Percentiles rank a stretch among this genome's conserved stretches.
Conservation (phyloP, 2,329 filamentous ascomycete genomes). For the Calonectria montana region DNA sequence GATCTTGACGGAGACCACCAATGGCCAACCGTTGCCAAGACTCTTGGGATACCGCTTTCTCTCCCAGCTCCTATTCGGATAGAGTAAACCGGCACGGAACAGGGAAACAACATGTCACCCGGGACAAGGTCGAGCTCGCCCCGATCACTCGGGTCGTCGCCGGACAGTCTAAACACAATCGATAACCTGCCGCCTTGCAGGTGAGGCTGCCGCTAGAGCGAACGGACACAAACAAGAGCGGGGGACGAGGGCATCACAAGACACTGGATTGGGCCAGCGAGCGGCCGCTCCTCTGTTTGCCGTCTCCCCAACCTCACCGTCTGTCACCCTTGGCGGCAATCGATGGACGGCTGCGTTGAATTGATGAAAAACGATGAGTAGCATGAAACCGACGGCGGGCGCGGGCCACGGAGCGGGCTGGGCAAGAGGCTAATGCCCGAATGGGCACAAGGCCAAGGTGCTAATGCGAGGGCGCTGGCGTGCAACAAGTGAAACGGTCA, state of each 20-base stretch:
- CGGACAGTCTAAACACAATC: background rate
- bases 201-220: slow-evolving; percentile 4
- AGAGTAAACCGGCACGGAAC: background rate
- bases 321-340: slow-evolving; percentile 7
- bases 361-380: slow-evolving; percentile 21
- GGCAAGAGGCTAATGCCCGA: slow-evolving; percentile 20
- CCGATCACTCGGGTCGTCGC: background rate
- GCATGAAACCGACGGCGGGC: slow-evolving; percentile 37
- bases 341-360: background rate
- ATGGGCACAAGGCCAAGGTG: slow-evolving; percentile 25
- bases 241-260: background rate
- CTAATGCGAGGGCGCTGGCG: slow-evolving; percentile 30
- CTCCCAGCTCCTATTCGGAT: background rate
- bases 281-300: background rate
- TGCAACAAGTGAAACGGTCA: slow-evolving; percentile 4
- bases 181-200: background rate
- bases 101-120: background rate
- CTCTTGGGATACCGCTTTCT: background rate
- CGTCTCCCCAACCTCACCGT: slow-evolving; percentile 4
- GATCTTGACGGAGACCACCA: slow-evolving; percentile 15
- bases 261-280: background rate
- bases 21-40: background rate
- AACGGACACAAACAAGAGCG: background rate
- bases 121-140: background rate
- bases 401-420: slow-evolving; percentile 27